phyloP scores from a whole-genome alignment of 1,284 basidiomycete species.

The Caloboletus firmus region DNA sequence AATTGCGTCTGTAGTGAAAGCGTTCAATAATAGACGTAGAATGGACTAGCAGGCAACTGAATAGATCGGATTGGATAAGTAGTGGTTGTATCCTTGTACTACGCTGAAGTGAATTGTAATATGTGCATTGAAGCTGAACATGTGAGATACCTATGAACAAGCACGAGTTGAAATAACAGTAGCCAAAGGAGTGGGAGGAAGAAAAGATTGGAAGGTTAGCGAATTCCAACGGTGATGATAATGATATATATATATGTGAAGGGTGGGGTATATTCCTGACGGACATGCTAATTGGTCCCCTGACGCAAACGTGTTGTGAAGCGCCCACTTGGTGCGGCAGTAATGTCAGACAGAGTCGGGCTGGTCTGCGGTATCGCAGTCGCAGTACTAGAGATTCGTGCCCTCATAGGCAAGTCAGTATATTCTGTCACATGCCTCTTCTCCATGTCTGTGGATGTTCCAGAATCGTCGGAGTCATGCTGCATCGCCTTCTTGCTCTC shows the following conservation, averaged over 20 bases:
- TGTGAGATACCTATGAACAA: slow-evolving; percentile 22
- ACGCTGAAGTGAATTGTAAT: slow-evolving; percentile 21
- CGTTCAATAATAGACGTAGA: slow-evolving; percentile 67
- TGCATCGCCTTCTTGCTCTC: slow-evolving; percentile 29
- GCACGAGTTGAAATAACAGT: slow-evolving; percentile 24
- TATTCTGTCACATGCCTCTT: slow-evolving; percentile 35
- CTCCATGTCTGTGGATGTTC: slow-evolving; percentile 32
- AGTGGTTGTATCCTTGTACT: slow-evolving; percentile 25
- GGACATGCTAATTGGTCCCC: slow-evolving; percentile 17
- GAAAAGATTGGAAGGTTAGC: slow-evolving; percentile 15
- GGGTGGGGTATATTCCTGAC: slow-evolving; percentile 29
- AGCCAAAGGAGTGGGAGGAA: slow-evolving; percentile 23
- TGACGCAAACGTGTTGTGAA: slow-evolving; percentile 24
- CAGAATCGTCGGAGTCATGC: slow-evolving; percentile 36
- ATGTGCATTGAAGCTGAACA: slow-evolving; percentile 32
- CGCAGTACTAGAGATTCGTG: slow-evolving; percentile 48
- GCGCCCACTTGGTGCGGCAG: slow-evolving; percentile 33
- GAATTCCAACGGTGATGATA: slow-evolving; percentile 20
- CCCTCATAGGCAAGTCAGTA: slow-evolving; percentile 34
- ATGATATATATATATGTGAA: slow-evolving; percentile 21
- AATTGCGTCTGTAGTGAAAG: slow-evolving; percentile 70
- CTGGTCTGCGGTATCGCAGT: slow-evolving; percentile 42
- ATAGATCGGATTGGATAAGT: slow-evolving; percentile 18
- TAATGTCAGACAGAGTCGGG: slow-evolving; percentile 42
- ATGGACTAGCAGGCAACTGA: slow-evolving; percentile 51